phyloP scores from a whole-genome alignment of 2,329 filamentous ascomycete genomes.

The Botrytis fabae region DNA sequence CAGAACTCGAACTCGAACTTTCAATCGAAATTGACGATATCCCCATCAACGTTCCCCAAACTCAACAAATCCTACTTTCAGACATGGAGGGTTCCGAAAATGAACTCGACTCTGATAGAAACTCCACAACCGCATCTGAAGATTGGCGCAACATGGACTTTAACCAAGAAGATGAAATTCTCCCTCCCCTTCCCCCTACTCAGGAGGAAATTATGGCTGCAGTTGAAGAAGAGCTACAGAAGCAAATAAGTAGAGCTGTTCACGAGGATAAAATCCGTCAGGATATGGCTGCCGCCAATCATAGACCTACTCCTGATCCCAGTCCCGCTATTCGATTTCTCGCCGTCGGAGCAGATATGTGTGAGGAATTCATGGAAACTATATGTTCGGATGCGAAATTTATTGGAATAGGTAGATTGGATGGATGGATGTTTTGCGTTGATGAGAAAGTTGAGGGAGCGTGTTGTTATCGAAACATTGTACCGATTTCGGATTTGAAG shows the following conservation, averaged over 20 bases:
- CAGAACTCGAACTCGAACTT: neutral
- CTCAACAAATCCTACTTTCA: neutral
- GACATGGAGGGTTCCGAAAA: neutral
- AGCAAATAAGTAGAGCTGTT: neutral
- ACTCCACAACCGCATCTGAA: neutral
- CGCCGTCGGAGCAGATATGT: neutral
- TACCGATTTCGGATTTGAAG: neutral
- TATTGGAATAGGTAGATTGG: neutral
- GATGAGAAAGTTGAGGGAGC: neutral
- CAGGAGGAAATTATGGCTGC: neutral
- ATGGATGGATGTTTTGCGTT: constrained; percentile 13
- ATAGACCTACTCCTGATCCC: neutral
- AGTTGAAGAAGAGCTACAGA: neutral
- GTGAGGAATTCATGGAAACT: neutral
- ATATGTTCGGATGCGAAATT: neutral
- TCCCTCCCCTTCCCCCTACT: neutral
- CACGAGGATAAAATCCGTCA: neutral
- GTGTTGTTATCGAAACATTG: neutral
- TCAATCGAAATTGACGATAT: neutral
- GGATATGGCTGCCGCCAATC: neutral
- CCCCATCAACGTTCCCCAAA: neutral
- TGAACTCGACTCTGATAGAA: neutral
- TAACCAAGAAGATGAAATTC: neutral
- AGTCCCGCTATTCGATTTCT: neutral
- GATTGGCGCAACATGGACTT: neutral